Conservation (phyloP, 139 green algal genomes). For the Chlamydomonas schloesseri region DNA sequence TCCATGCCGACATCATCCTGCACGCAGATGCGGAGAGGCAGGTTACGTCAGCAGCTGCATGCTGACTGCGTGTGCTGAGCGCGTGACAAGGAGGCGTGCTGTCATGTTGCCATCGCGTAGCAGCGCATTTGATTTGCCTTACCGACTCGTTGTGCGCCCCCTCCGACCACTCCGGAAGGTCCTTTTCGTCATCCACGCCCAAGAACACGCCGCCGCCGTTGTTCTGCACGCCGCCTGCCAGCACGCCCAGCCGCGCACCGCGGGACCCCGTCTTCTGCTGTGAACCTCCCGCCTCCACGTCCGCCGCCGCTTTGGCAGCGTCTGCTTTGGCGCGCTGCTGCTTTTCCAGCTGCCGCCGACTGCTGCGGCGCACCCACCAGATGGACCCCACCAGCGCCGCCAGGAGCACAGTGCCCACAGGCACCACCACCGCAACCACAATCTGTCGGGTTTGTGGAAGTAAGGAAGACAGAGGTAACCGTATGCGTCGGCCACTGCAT, state of each 20-base stretch:
- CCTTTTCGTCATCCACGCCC: not conserved
- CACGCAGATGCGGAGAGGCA: no score
- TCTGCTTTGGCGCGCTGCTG: not conserved
- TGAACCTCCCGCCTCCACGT: no score
- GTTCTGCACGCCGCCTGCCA: not conserved
- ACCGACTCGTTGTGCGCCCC: not conserved
- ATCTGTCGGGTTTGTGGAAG: not conserved
- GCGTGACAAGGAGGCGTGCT: no score
- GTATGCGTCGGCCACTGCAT: no score
- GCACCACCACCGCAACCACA: not conserved
- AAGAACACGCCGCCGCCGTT: conserved; percentile 8
- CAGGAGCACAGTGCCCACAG: not conserved
- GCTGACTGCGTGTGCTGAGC: not conserved
- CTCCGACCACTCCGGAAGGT: not conserved
- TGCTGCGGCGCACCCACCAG: not conserved
- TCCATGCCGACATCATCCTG: no score
- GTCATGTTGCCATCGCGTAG: no score
- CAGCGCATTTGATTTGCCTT: no score
- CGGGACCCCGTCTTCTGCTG: no score
- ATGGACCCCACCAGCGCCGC: not conserved
- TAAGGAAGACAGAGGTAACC: no score
- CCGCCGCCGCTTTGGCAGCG: no score
- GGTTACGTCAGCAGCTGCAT: not conserved
- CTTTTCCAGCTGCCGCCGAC: not conserved
- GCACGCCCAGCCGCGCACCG: not conserved